phyloP scores from a whole-genome alignment of 768 basidiomycete genomes.

The Leccinum aurantiacum region DNA sequence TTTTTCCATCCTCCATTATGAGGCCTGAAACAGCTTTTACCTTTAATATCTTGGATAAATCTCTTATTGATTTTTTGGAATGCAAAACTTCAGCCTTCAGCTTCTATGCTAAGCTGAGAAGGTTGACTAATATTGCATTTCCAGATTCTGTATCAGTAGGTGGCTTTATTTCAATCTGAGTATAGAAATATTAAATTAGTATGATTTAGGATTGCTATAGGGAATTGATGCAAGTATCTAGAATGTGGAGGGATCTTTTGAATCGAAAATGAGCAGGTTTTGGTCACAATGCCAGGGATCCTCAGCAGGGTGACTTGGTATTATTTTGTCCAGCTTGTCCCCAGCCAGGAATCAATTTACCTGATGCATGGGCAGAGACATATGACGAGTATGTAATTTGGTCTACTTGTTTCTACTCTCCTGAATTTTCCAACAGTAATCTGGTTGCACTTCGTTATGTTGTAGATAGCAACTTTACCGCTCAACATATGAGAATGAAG shows the following conservation, averaged over 20 bases:
- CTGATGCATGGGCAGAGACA: not conserved
- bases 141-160: not conserved
- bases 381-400: not conserved
- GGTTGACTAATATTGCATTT: not conserved
- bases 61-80: constrained; percentile 19
- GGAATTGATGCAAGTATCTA: not conserved
- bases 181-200: not conserved
- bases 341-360: not conserved
- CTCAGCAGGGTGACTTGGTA: not conserved
- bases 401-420: not conserved
- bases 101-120: not conserved
- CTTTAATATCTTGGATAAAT: constrained; percentile 21
- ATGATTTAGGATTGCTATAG: not conserved
- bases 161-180: not conserved
- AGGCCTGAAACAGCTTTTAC: constrained; percentile 22
- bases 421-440: not conserved
- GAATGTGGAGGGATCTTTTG: not conserved
- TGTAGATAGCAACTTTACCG: not conserved
- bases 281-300: not conserved
- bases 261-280: not conserved
- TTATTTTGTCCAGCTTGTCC: not conserved
- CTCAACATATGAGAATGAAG: not conserved
- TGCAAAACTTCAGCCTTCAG: constrained; percentile 7
- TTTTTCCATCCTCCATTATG: constrained; percentile 8
- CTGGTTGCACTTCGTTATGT: not conserved